A percentile compares a stretch with the other conserved stretches of the same genome.
These are phyloP conservation scores for Exophiala xenobiotica DNA, from an alignment of 2,329 filamentous ascomycete species.

Conservation along the genomic window DNA sequence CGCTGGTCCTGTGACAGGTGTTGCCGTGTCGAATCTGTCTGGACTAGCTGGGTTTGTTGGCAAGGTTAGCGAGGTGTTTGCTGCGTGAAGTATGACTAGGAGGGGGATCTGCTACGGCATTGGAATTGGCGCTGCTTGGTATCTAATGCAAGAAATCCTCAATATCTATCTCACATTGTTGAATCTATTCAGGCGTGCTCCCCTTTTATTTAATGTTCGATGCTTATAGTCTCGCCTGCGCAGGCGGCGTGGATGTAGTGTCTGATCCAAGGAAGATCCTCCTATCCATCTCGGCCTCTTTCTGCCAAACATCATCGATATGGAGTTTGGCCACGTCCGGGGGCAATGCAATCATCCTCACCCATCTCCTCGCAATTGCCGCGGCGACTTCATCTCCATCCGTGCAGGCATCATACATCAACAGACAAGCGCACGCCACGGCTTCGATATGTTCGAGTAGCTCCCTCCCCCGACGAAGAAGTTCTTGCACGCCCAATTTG, in stretches of 20 bases:
- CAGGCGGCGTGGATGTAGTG: not conserved
- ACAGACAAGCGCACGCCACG: slow-evolving; percentile 37
- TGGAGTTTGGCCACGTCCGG: slow-evolving; percentile 6
- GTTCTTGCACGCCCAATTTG: not conserved
- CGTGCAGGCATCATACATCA: slow-evolving; percentile 40
- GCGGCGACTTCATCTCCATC: slow-evolving; percentile 37
- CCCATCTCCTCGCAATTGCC: slow-evolving; percentile 41
- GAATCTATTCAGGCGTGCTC: too few relatives aligned
- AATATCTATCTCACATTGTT: too few relatives aligned
- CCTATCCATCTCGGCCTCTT: slow-evolving; percentile 21
- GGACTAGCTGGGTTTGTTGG: slow-evolving; percentile 63
- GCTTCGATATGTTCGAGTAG: slow-evolving; percentile 23
- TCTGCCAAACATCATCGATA: not conserved
- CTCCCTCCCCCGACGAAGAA: slow-evolving; percentile 19
- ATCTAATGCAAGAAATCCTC: too few relatives aligned
- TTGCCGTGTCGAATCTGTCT: slow-evolving; percentile 49
- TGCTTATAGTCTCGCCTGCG: slow-evolving; percentile 17
- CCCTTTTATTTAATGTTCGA: not conserved
- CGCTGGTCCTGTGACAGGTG: slow-evolving; percentile 48
- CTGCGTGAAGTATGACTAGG: slow-evolving; percentile 4
- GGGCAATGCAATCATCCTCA: slow-evolving; percentile 21
- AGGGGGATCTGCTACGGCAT: too few relatives aligned
- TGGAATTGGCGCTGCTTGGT: too few relatives aligned
- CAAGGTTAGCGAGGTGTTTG: slow-evolving; percentile 35
- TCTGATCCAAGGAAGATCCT: slow-evolving; percentile 23